Base-by-base conservation (phyloP, 2,329 filamentous ascomycete genomes). In the Neopestalotiopsis sp. region DNA sequence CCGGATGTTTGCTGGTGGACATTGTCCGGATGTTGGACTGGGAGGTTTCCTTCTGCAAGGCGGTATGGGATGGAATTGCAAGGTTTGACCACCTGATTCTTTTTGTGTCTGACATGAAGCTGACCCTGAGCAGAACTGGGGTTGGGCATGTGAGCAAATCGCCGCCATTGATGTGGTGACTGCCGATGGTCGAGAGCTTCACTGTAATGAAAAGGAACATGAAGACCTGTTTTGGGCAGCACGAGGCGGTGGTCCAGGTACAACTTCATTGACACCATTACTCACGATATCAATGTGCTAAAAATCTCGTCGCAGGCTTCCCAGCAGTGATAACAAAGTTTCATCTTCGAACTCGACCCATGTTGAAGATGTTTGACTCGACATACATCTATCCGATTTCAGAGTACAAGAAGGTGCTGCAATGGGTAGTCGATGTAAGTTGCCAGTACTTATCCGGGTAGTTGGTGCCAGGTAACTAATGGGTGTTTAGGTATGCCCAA, bases 11-110 rank as follows among this genome's bases (percentile, higher is more conserved):
- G 79, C 81, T 0, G 85, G 85, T 0, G 87, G 87, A 0, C 87
- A 89, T 74, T 89, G 86, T 73, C 86, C 86, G 0, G 85, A 88
- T 74, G 87, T 89, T 20, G 87, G 85, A 9, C 72, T 89, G n/a
- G 86, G 86, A 0, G 87, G 87, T 0, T 88, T 88, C 70, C 73
- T 88, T 28, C 74, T 89, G 14, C 86, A 88, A 71, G 87, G 87
- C 0, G 87, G 87, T 1, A 88, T 88, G 85, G 87, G 87, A 0
- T 89, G 87, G 87, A 88, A 87, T 72, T 87, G 84, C 71, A 84
- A 82, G 74, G 84, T 85, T 69, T 67, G 80, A 74, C 13, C 24
- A 49, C 24, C 32, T n/a, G 34, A 14, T n/a, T n/a, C 12, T 14
- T 32, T 17, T 12, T 12, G 17, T 61, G n/a, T n/a, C 24, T 20